Evolutionary conservation across 2,329 filamentous ascomycete species (phyloP), one percentile per base, ranked within the genome.

Genomic region (Aspergillus clavatus): DNA sequence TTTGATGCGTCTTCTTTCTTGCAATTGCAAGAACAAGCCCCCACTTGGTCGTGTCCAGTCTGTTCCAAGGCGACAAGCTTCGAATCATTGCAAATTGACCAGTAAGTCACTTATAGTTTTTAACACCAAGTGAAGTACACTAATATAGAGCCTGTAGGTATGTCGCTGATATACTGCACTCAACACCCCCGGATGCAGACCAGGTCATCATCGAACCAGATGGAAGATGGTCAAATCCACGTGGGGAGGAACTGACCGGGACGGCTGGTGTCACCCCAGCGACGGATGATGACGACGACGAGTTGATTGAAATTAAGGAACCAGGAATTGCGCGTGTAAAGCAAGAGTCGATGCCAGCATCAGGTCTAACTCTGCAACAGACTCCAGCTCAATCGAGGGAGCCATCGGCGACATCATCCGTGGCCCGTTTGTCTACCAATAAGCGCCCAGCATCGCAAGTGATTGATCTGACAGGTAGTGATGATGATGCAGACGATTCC

Each of bases 1-100:
- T 98, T 97, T 57, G 93, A 98, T 65, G 91, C 87, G 3, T 84
- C 82, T 3, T 94, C 89, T 2, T 98, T 96, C 63, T 76, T 98
- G 16, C 88, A 95, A 58, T 72, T 98, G 22, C 91, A 97, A 64
- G 89, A 97, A 64, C 93, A 98, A 72, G 91, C 89, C 0, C 93
- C 93, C 0, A 94, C 93, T 14, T 98, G 93, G 93, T 77, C 83
- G n/a, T 98, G 93, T 60, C 93, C 93, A 0, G 84, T 96, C 18
- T 98, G 93, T 72, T 91, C 85, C 67, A 94, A 90, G 60, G 70
- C 80, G 0, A 84, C 89, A 1, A 81, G 83, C 0, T 98, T 88
- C 65, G 86, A 91, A 40, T 83, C 80, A 38, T 72, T 98, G 19
- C 89, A 88, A 8, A 82, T 97, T 23, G 93, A 98, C 56, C 86